Base-by-base conservation (phyloP, 192 early-diverging fungal species). In the Geosiphon pyriformis region DNA sequence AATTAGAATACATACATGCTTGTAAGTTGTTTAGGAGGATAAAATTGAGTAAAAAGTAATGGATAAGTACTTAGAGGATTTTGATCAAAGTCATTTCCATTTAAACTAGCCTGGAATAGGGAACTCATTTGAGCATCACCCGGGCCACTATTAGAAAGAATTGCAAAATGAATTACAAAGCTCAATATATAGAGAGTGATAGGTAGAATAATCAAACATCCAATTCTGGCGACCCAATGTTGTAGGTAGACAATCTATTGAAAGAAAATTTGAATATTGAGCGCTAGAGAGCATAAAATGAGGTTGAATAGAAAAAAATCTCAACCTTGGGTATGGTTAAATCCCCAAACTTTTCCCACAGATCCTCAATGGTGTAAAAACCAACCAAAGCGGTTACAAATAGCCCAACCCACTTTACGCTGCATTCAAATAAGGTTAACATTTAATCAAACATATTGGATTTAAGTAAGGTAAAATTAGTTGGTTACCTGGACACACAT, bases 351-450 rank as follows among this genome's bases (percentile, higher is more conserved):
- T 91, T 78, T 34, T 92, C 87, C 86, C 94, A 98, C 4, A 98
- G 82, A 59, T 97, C 93, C 57, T 92, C 85, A n/a, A 97, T 71
- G 0, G 96, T 98, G 71, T 92, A 90, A 47, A 96, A 52, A 3
- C 95, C 95, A 60, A 96, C 91, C 7, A 96, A 73, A 3, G 92
- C 94, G 11, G 94, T 88, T 30, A 86, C 85, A 76, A 99, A 92
- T 23, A 96, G 71, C 0, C 97, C 97, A 31, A 99, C 92, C 97
- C 95, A 99, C 76, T 99, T 99, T 30, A 94, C 85, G 76, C 88
- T 90, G 6, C 18, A 51, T 49, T 46, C 52, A 17, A 20, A 59
- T 46, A 30, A 15, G 52, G 34, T 64, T 20, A 27, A 34, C 17
- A 8, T 25, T 18, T 51, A 64, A 32, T 25, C 4, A 22, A 33